A percentile compares a stretch with the other conserved stretches of the same genome.
phyloP scores from a whole-genome alignment of 768 basidiomycete genomes.

The Phallus indusiatus region DNA sequence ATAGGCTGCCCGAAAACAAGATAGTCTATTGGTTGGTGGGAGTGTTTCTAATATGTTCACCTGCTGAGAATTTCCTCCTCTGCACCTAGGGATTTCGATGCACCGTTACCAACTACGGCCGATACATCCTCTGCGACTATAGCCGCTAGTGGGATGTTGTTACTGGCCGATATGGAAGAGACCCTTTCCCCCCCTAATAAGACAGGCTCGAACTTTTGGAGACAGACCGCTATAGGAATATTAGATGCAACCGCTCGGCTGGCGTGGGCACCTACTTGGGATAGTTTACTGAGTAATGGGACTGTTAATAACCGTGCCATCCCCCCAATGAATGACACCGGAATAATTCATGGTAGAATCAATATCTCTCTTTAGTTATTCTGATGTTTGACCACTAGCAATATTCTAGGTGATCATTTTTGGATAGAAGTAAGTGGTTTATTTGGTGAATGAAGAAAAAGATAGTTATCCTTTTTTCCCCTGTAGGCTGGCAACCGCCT shows the following conservation, averaged over 20 bases:
- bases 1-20: slow-evolving; percentile 46
- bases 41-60: neutral
- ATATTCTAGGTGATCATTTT: slow-evolving; percentile 48
- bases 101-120: slow-evolving; percentile 43
- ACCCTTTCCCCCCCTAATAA: slow-evolving; percentile 23
- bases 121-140: slow-evolving; percentile 66
- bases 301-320: slow-evolving; percentile 47
- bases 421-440: slow-evolving; percentile 29
- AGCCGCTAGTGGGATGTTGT: slow-evolving; percentile 47
- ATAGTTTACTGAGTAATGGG: slow-evolving; percentile 56
- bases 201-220: slow-evolving; percentile 30
- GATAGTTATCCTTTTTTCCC: no score
- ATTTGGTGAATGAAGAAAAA: no score
- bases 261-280: slow-evolving; percentile 49
- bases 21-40: slow-evolving; percentile 54
- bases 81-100: slow-evolving; percentile 63
- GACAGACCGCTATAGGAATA: slow-evolving; percentile 41
- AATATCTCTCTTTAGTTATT: neutral
- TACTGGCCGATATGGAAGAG: slow-evolving; percentile 37
- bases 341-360: slow-evolving; percentile 44
- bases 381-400: neutral
- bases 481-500: no score
- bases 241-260: slow-evolving; percentile 37
- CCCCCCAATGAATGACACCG: slow-evolving; percentile 45
- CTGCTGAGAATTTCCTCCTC: neutral